phyloP scores from a whole-genome alignment of 768 basidiomycete genomes.

The Trametes elegans region DNA sequence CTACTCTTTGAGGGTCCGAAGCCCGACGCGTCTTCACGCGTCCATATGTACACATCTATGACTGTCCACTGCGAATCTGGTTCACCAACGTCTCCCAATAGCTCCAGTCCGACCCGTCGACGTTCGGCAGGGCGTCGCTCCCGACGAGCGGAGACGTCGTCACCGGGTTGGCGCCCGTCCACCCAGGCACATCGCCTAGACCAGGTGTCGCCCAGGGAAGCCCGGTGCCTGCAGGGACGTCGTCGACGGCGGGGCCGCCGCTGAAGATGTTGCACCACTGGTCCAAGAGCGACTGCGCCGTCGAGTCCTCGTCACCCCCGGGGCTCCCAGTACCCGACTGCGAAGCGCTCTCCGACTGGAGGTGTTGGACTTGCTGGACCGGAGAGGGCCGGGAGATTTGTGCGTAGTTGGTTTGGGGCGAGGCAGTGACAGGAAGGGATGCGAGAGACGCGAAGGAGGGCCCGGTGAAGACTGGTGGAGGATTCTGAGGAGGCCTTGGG shows the following conservation, averaged over 20 bases:
- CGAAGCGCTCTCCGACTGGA: conserved; percentile 51
- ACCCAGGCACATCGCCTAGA: conserved; percentile 55
- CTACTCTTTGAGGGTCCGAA: neutral
- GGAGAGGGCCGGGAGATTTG: conserved; percentile 21
- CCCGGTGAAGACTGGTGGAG: conserved; percentile 11
- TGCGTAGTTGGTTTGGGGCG: conserved; percentile 4
- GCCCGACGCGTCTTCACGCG: neutral
- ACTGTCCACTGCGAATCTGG: conserved; percentile 41
- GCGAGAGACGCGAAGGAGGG: conserved; percentile 23
- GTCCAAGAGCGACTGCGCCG: conserved; percentile 76
- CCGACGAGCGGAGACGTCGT: conserved; percentile 35
- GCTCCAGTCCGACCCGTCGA: conserved; percentile 69
- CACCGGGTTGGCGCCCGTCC: conserved; percentile 40
- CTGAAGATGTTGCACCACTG: conserved; percentile 85
- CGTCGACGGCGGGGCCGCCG: conserved; percentile 50
- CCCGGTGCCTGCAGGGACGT: conserved; percentile 22
- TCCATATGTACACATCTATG: neutral
- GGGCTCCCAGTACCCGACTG: conserved; percentile 71
- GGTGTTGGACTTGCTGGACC: conserved; percentile 57
- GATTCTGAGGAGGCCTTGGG: conserved; percentile 12
- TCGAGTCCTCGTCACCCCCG: conserved; percentile 61
- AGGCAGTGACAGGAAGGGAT: conserved; percentile 17
- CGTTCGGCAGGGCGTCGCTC: conserved; percentile 45
- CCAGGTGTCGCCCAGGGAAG: conserved; percentile 63
- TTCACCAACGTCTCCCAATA: conserved; percentile 83